Evolutionary conservation across 2,329 filamentous ascomycete species (phyloP), one percentile per base, ranked within the genome.

Genomic region (Penicillium sp.): DNA sequence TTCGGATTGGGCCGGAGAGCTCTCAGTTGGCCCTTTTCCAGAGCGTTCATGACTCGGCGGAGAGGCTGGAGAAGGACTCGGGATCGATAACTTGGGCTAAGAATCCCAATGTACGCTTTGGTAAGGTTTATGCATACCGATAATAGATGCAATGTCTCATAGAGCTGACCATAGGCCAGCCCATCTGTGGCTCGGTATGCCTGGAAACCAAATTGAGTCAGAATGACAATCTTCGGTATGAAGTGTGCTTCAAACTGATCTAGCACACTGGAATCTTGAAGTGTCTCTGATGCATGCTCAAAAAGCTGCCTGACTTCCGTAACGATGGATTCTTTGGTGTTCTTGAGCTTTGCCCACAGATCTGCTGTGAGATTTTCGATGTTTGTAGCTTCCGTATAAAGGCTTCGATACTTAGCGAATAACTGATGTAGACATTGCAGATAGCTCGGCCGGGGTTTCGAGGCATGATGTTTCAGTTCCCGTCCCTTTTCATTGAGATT

Each of bases 161-260:
- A 16, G 9, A 59, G 31, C 24, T 62, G 52, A 6, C 28, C 39
- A 16, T 29, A 19, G 16, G 36, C 56, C 19, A 37, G n/a, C 11
- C 48, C 18, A 9, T 54, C 36, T 11, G 42, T 31, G 43, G n/a
- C 10, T 11, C 49, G 18, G 28, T 56, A 34, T 52, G 56, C 16
- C 23, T 34, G 43, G 52, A 63, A 65, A 19, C 49, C 54, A n/a
- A 49, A 42, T 10, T 50, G 37, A 2, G 55, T n/a, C 18, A 62
- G 26, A 9, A 51, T 53, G 24, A 59, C 53, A 9, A 63, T 26
- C 10, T 44, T 49, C 10, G 59, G 50, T 13, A 61, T 19, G 8
- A 63, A 33, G 29, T 64, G 45, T 5, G 56, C 60, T 45, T 64
- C 59, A 23, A 62, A 48, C 14, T 63, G 52, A 50, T 61, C 50